Conservation (phyloP, 805 yeast species). For the Yarrowia sp. region DNA sequence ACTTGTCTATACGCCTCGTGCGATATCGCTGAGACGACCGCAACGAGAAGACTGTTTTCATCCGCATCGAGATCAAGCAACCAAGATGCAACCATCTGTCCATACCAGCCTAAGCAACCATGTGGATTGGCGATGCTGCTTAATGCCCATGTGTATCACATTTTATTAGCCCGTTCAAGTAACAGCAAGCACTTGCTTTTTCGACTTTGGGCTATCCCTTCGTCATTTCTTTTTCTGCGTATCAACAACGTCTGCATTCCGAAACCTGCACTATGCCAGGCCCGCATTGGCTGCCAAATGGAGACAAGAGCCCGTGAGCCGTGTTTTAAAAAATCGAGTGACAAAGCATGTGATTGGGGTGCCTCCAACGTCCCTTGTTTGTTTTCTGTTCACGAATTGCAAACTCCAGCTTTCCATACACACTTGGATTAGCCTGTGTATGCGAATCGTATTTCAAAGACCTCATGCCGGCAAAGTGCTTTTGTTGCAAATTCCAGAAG, state of each 20-base stretch:
- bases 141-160: neutral
- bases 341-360: neutral
- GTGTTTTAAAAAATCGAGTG: neutral
- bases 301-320: neutral
- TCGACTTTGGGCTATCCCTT: too few species aligned
- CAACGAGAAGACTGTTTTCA: too few species aligned
- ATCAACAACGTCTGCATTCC: neutral
- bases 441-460: neutral
- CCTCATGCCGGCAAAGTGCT: neutral
- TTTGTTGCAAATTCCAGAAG: too few species aligned
- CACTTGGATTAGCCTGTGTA: neutral
- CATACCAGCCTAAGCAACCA: neutral
- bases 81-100: neutral
- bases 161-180: neutral
- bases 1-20: too few species aligned
- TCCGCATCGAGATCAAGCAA: neutral
- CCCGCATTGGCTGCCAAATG: neutral
- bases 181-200: too few species aligned
- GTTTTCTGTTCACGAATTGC: neutral
- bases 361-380: too few species aligned
- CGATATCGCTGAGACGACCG: too few species aligned
- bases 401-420: neutral
- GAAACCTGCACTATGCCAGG: conserved; percentile 18
- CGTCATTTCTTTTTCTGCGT: neutral
- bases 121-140: neutral